Percentiles rank a stretch among this genome's conserved stretches.
These are phyloP conservation scores for Gaultheria prostrata DNA, from an alignment of 148 eudicot genomes.

Conservation along the genomic window DNA sequence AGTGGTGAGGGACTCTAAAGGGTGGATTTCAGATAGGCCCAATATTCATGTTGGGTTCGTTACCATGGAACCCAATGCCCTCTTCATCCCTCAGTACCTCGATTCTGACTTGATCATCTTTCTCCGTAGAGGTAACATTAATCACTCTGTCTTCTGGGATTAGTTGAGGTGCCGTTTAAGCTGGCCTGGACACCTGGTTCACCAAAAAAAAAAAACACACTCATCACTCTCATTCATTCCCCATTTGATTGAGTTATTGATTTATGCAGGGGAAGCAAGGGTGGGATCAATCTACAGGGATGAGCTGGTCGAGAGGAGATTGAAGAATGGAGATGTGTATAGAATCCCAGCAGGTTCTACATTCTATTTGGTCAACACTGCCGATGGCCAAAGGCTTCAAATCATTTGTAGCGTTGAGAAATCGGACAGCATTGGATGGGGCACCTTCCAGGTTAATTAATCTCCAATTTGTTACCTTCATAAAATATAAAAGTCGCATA, in stretches of 20 bases:
- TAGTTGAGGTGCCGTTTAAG: no score
- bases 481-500: background rate
- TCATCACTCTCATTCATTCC: no score
- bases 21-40: constrained; percentile 27
- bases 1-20: constrained; percentile 40
- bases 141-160: constrained; percentile 4
- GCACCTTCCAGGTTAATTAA: constrained; percentile 37
- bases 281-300: constrained; percentile 69
- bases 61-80: constrained; percentile 71
- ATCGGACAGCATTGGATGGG: constrained; percentile 45
- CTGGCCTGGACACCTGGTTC: no score
- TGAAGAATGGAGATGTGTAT: constrained; percentile 73
- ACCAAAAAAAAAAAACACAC: no score
- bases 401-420: constrained; percentile 67
- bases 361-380: constrained; percentile 67
- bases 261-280: constrained; percentile 62
- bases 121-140: constrained; percentile 43
- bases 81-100: constrained; percentile 25
- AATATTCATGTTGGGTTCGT: constrained; percentile 73
- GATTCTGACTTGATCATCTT: constrained; percentile 23
- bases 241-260: background rate
- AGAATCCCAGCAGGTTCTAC: constrained; percentile 72
- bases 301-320: constrained; percentile 44
- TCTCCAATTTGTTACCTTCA: no score
- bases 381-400: constrained; percentile 61